Evolutionary conservation across 345 rosid species (phyloP), one percentile per base, ranked within the genome.

Genomic region (Odontarrhena argentea): DNA sequence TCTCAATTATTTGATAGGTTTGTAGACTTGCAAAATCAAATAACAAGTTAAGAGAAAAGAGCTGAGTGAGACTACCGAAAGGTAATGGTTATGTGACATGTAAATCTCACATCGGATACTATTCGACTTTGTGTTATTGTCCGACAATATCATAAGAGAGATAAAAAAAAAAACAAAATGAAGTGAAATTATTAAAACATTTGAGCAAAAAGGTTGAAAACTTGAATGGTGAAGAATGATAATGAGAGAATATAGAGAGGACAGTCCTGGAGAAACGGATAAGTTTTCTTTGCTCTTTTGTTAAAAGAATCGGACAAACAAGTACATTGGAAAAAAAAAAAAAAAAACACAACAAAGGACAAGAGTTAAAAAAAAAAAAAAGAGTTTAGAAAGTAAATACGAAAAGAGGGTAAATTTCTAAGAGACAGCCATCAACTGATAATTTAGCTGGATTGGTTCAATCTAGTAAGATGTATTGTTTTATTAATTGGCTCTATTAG

Each of bases 61-160:
- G 67, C 41, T 65, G 60, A 42, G 12, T 65, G 60, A 30, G 60
- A 52, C 50, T 65, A 22, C 15, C 34, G 22, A 65, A 53, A 48
- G 65, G 60, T 65, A 71, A 58, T 64, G 76, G 51, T 63, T 55
- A 71, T 30, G 60, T 57, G 76, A 72, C 60, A 64, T 72, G 65
- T 56, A 57, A 43, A 72, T 72, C 70, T 72, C 76, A 72, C 76
- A 65, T 72, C 71, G 71, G 70, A 51, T 65, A 44, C 76, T 72
- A 64, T 57, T 56, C 40, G n/a, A 71, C 49, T 46, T 71, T 71
- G 6, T 46, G 32, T 66, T 40, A 38, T 65, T 65, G 60, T 49
- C 76, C 65, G 24, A 32, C 32, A 6, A 49, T 57, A 9, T 65
- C 60, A 56, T 48, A 64, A 63, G 22, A 18, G 22, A 48, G 5